Percentiles rank a stretch among this genome's conserved stretches.
These are phyloP conservation scores for Botrytis cinerea DNA, from an alignment of 2,329 filamentous ascomycete genomes.

Conservation along the genomic window DNA sequence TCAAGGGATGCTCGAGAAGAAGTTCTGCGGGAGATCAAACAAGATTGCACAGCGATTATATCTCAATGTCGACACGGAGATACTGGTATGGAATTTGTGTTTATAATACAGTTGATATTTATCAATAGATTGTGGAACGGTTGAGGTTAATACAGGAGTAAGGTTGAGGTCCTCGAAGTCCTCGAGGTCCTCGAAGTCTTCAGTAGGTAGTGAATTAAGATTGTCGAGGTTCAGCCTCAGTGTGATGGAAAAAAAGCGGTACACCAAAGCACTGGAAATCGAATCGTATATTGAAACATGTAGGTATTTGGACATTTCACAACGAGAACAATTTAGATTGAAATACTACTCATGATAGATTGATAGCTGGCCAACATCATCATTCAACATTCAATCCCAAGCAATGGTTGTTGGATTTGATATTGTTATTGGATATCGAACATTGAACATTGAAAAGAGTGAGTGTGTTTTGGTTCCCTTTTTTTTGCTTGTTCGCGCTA, in stretches of 20 bases:
- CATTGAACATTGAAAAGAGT: not conserved
- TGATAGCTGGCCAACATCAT: not conserved
- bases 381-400: not conserved
- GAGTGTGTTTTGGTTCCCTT: not conserved
- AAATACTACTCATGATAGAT: rapidly evolving
- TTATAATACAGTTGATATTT: not conserved
- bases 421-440: no score
- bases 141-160: not conserved
- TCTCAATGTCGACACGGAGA: not conserved
- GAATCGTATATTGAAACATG: not conserved
- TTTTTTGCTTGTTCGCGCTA: not conserved
- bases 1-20: not conserved
- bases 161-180: not conserved
- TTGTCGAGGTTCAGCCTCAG: not conserved
- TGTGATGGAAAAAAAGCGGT: not conserved
- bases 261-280: not conserved
- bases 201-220: not conserved
- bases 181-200: not conserved
- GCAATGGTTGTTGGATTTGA: not conserved
- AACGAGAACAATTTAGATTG: not conserved
- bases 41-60: not conserved
- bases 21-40: not conserved
- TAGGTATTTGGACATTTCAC: not conserved
- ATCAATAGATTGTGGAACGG: not conserved
- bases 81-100: not conserved